Evolutionary conservation across 805 yeast genomes (phyloP).

Genomic region (Teunomyces aglyptinius): DNA sequence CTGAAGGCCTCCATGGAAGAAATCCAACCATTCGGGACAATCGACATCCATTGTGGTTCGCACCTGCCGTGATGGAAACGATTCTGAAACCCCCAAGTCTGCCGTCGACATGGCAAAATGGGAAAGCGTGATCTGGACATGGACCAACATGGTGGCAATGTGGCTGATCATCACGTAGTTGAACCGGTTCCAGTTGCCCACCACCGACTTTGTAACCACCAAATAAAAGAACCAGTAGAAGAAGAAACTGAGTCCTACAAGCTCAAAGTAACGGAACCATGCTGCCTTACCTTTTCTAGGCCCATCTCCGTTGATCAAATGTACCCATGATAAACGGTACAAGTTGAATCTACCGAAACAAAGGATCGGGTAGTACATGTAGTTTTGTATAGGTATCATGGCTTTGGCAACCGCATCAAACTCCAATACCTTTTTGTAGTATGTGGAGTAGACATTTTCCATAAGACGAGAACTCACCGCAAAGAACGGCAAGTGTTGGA

Average conservation of each 20-base stretch:
- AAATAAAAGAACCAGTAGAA: slow-evolving; percentile 80
- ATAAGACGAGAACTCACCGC: slow-evolving; percentile 76
- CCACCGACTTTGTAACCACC: slow-evolving; percentile 50
- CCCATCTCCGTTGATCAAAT: slow-evolving; percentile 70
- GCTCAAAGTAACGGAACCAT: slow-evolving; percentile 79
- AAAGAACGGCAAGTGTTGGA: slow-evolving; percentile 88
- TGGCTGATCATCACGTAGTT: slow-evolving; percentile 71
- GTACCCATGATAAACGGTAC: slow-evolving; percentile 78
- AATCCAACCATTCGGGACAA: slow-evolving; percentile 91
- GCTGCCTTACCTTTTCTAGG: slow-evolving; percentile 82
- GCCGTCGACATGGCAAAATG: slow-evolving; percentile 95
- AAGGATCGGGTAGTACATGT: slow-evolving; percentile 73
- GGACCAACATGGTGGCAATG: slow-evolving; percentile 84
- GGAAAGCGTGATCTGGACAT: slow-evolving; percentile 84
- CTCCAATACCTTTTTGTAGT: slow-evolving; percentile 64
- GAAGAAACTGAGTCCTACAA: slow-evolving; percentile 67
- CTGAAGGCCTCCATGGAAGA: slow-evolving; percentile 87
- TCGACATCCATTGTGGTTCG: slow-evolving; percentile 95
- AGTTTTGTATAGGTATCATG: slow-evolving; percentile 63
- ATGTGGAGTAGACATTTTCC: slow-evolving; percentile 72
- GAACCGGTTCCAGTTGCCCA: slow-evolving; percentile 53
- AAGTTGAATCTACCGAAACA: slow-evolving; percentile 84
- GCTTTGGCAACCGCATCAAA: slow-evolving; percentile 64
- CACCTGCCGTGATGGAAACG: slow-evolving; percentile 75
- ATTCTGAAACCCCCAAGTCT: slow-evolving; percentile 76